Base-by-base conservation (phyloP, 2,329 filamentous ascomycete genomes). In the Cucurbitaria berberidis region DNA sequence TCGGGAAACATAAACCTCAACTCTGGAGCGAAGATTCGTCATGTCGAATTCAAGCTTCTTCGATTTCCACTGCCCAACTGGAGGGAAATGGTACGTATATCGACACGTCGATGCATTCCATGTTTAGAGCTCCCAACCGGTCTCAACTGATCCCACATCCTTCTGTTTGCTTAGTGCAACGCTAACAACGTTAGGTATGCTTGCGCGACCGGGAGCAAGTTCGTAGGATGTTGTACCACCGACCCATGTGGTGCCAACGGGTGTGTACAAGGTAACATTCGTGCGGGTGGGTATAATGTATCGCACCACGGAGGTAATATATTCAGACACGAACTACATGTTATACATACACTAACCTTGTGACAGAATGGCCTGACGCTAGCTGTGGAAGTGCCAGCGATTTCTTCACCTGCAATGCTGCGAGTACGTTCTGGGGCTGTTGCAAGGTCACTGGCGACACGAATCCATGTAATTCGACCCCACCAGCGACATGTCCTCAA, bases 151-250 rank as follows among this genome's bases (percentile, higher is more conserved):
- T 41, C 8, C 5, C n/a, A n/a, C 13, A 11, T 36, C 6, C 5
- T 18, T 9, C n/a, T 2, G 19, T 18, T 6, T 16, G 30, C 15
- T n/a, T n/a, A n/a, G n/a, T n/a, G 2, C 16, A 6, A 36, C 40
- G 42, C 48, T 67, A 11, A 68, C 34, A 7, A 22, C 15, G n/a
- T 15, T 24, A 66, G 63, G 65, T 66, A 66, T 51, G 62, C 66
- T 5, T 71, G 68, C 35, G 46, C 49, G n/a, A 43, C 34, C 8
- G 51, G 62, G 10, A 59, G 68, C 15, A 66, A 63, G 4, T 80
- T 79, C 40, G 66, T 79, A 19, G 77, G 77, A 5, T 79, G 77
- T 59, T 79, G 77, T 58, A 58, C 55, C 9, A 48, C 54, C 5
- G 66, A 78, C 32, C 73, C 76, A 5, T 79, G 77, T 55, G 10